These are phyloP conservation scores for Alternaria tenuissima DNA, from an alignment of 2,329 filamentous ascomycete species.

Conservation along the genomic window DNA sequence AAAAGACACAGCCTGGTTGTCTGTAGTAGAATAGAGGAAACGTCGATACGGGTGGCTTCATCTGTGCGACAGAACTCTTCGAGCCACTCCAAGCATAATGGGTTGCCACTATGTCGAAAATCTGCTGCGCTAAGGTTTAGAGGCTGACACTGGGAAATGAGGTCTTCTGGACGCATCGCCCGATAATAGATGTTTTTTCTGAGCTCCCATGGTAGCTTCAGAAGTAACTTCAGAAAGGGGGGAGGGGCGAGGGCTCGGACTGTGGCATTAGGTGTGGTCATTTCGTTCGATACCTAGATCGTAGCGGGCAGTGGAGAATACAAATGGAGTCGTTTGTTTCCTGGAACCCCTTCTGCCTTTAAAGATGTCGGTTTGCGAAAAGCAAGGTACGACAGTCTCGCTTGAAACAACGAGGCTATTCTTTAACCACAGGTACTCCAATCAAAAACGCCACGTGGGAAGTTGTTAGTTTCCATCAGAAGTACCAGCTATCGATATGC, in stretches of 20 bases:
- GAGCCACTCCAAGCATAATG: slow-evolving; percentile 9
- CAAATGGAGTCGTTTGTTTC: background rate
- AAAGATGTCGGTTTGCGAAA: background rate
- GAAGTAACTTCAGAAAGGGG: slow-evolving; percentile 5
- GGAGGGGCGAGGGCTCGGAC: background rate
- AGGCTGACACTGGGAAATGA: background rate
- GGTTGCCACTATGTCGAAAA: background rate
- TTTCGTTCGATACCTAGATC: background rate
- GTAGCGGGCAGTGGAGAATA: background rate
- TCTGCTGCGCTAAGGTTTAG: slow-evolving; percentile 7
- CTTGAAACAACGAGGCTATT: background rate
- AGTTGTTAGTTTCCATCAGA: too few relatives aligned
- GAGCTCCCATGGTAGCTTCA: slow-evolving; percentile 10
- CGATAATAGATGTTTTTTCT: slow-evolving; percentile 9
- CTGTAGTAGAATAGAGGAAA: slow-evolving; percentile 8
- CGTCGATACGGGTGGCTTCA: slow-evolving; percentile 14
- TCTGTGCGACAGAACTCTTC: slow-evolving; percentile 11
- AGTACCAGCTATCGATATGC: background rate
- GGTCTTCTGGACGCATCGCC: background rate
- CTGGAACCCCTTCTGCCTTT: background rate
- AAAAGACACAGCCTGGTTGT: slow-evolving; percentile 4
- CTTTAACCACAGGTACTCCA: background rate
- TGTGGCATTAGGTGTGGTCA: background rate
- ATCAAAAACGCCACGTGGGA: too few relatives aligned
- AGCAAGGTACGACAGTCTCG: background rate